A percentile compares a stretch with the other conserved stretches of the same genome.
Evolutionary conservation across 768 basidiomycete genomes (phyloP).

Genomic region (Pisolithus sp.): DNA sequence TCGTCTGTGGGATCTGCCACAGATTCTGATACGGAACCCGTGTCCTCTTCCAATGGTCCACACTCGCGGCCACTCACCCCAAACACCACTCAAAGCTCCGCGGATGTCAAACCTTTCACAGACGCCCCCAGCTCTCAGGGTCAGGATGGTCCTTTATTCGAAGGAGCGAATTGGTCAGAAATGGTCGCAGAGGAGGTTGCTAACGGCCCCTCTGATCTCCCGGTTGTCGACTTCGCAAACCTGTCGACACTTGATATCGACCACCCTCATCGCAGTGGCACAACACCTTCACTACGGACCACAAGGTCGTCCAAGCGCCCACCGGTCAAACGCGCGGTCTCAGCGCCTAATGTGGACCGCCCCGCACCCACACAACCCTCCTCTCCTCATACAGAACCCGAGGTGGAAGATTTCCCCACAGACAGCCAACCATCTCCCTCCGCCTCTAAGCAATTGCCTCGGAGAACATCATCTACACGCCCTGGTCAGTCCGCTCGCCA

Average conservation of each 20-base stretch:
- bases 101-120: conserved; percentile 28
- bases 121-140: conserved; percentile 24
- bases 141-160: conserved; percentile 45
- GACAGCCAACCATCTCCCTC: conserved; percentile 34
- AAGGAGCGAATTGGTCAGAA: conserved; percentile 68
- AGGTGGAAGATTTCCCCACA: conserved; percentile 11
- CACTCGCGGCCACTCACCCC: conserved; percentile 55
- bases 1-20: conserved; percentile 55
- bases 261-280: conserved; percentile 29
- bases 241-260: conserved; percentile 26
- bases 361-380: conserved; percentile 8
- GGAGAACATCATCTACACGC: conserved; percentile 25
- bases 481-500: conserved; percentile 68
- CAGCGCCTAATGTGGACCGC: conserved; percentile 28
- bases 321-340: conserved; percentile 27
- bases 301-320: conserved; percentile 36
- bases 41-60: conserved; percentile 42
- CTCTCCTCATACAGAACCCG: conserved; percentile 9
- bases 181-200: conserved; percentile 71
- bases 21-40: conserved; percentile 69
- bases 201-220: conserved; percentile 61
- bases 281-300: conserved; percentile 31
- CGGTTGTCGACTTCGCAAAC: conserved; percentile 77
- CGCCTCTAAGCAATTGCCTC: conserved; percentile 30
- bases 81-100: conserved; percentile 58